Evolutionary conservation across 1,284 basidiomycete species (phyloP).

Genomic region (Tremellales sp.): DNA sequence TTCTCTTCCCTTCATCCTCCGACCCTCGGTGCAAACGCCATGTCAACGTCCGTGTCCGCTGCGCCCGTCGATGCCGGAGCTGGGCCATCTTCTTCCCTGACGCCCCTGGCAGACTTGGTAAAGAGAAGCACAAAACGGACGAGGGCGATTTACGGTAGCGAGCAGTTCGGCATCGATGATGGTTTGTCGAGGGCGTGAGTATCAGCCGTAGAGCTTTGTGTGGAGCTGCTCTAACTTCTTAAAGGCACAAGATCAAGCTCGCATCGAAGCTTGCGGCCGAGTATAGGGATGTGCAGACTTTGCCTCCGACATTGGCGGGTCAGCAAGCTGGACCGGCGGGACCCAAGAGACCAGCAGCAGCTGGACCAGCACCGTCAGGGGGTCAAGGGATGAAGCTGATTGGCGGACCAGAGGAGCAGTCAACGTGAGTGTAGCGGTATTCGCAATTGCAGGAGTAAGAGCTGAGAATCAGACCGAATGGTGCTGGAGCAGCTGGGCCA

Average conservation of each 20-base stretch:
- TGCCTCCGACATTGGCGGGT: slow-evolving; percentile 73
- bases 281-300: slow-evolving; percentile 78
- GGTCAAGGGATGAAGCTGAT: slow-evolving; percentile 25
- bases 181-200: slow-evolving; percentile 46
- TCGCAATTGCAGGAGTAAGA: background rate
- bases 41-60: slow-evolving; percentile 19
- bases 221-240: too few relatives aligned
- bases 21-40: slow-evolving; percentile 2
- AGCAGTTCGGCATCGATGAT: slow-evolving; percentile 37
- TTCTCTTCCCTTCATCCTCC: too few relatives aligned
- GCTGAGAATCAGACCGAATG: background rate
- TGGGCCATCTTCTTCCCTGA: slow-evolving; percentile 29
- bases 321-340: slow-evolving; percentile 74
- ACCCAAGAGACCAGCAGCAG: slow-evolving; percentile 59
- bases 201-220: background rate
- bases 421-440: slow-evolving; percentile 15
- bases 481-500: slow-evolving; percentile 5
- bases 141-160: slow-evolving; percentile 45
- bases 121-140: slow-evolving; percentile 49
- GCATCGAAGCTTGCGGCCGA: slow-evolving; percentile 72
- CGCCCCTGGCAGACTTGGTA: slow-evolving; percentile 46
- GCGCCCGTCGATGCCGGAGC: slow-evolving; percentile 16
- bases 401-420: slow-evolving; percentile 21
- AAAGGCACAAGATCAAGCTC: slow-evolving; percentile 51
- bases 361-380: slow-evolving; percentile 65